These are phyloP conservation scores for Aspergillus biplanus DNA, from an alignment of 495 filamentous ascomycete genomes.

Conservation along the genomic window DNA sequence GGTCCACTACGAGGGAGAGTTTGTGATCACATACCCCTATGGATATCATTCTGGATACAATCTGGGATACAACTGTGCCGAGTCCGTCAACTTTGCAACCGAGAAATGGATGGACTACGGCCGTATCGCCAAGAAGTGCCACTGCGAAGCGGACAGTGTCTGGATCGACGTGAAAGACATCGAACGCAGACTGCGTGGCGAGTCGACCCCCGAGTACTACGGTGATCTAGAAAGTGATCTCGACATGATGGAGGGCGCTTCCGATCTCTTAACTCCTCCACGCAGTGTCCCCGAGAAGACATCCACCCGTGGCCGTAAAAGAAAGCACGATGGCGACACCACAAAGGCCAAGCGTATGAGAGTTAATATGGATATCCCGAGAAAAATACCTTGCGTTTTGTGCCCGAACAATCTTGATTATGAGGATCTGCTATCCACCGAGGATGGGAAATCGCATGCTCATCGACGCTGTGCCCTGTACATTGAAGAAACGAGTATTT, in stretches of 20 bases:
- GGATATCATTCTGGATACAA: conserved; percentile 99
- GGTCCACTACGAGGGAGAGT: conserved; percentile 96
- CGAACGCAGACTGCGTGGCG: conserved; percentile 89
- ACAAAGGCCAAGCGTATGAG: conserved; percentile 75
- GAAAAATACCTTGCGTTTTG: conserved; percentile 85
- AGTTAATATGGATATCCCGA: conserved; percentile 67
- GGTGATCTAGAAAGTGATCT: conserved; percentile 71
- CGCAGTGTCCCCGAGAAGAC: conserved; percentile 69
- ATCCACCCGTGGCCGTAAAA: conserved; percentile 61
- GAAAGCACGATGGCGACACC: conserved; percentile 62
- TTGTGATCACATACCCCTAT: conserved; percentile 97
- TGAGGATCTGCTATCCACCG: conserved; percentile 82
- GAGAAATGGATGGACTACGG: conserved; percentile 93
- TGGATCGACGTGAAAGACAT: conserved; percentile 97
- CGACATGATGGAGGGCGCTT: conserved; percentile 61
- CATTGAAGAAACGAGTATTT: conserved; percentile 88
- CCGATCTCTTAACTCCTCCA: conserved; percentile 78
- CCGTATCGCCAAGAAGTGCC: conserved; percentile 95
- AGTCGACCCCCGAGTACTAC: conserved; percentile 86
- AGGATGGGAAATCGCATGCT: conserved; percentile 78
- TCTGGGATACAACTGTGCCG: conserved; percentile 96
- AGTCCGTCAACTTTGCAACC: conserved; percentile 97
- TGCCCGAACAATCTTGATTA: conserved; percentile 91
- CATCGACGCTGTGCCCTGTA: conserved; percentile 90
- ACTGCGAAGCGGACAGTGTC: conserved; percentile 94